Base-by-base conservation (phyloP, 768 basidiomycete species). In the Mycena metata region DNA sequence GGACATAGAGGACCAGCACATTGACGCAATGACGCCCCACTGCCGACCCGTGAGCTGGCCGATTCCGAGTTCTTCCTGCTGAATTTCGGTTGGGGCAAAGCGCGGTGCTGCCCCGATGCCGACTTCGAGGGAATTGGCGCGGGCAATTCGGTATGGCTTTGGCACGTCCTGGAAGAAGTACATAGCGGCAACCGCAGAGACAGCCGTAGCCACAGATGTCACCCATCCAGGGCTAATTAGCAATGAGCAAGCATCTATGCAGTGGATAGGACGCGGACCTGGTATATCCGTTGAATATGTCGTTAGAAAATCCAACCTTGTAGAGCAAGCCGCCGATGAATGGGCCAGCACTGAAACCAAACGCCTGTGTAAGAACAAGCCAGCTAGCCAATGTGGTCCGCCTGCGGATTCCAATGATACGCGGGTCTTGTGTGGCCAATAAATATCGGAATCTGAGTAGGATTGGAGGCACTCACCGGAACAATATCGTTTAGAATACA, bases 1-100 rank as follows among this genome's bases (percentile, higher is more conserved):
- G n/a, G 84, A 79, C 86, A 88, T 88, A 17, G 86, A 83, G 68
- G 83, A 84, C 86, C 88, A 88, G 75, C 85, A 88, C 85, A 88
- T 86, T 54, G 83, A 84, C 36, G 77, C 69, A 21, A 83, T 79
- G 57, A 86, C 84, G 41, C 85, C 86, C 82, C 84, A 86, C 61
- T 86, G 85, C 1, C n/a, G n/a, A 13, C 17, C 9, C 15, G 71
- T 61, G 36, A 72, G 58, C n/a, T 64, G 64, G 66, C 42, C 66
- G 26, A 45, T 45, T n/a, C n/a, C n/a, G n/a, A n/a, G n/a, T n/a
- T n/a, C n/a, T n/a, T n/a, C n/a, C n/a, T n/a, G n/a, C n/a, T n/a
- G n/a, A n/a, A n/a, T n/a, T n/a, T n/a, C n/a, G n/a, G n/a, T n/a
- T n/a, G n/a, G n/a, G n/a, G n/a, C n/a, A n/a, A n/a, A n/a, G n/a